Base-by-base conservation (phyloP, 2,329 filamentous ascomycete species). In the Colletotrichum agaves region DNA sequence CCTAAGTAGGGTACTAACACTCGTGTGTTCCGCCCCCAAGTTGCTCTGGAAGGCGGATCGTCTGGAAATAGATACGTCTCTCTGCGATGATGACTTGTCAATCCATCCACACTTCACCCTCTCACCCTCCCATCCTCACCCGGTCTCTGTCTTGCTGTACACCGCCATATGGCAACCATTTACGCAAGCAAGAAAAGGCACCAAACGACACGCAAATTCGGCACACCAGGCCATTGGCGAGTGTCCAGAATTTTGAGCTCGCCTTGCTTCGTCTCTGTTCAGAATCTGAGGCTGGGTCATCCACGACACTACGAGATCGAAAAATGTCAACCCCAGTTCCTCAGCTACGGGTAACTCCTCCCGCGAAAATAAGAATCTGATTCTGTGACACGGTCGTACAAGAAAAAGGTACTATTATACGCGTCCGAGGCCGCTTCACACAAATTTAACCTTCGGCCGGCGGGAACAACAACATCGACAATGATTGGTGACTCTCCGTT, bases 401-500 rank as follows among this genome's bases (percentile, higher is more conserved):
- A 60, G 41, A 59, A 39, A 47, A 58, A 67, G 64, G 47, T 37
- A n/a, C n/a, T n/a, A n/a, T n/a, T n/a, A 61, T 61, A 64, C 33
- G 52, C 64, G 64, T 64, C 64, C 64, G 64, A 62, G 64, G 47
- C 64, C 64, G 64, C 64, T 60, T 64, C 46, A 64, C 53, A 64
- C 64, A 59, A 64, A 53, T 64, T 67, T 64, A 67, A 67, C 60
- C 55, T 61, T 63, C 37, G 60, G 61, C 43, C 31, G 60, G 15
- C 56, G 41, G 63, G 58, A 67, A 69, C 61, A 72, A 69, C 61
- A 58, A 39, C 67, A 64, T 62, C 60, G 59, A 55, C 44, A 23
- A 41, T 67, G 61, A 69, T 71, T 73, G 64, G 69, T 53, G 62
- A 55, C 33, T 49, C 44, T 53, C 70, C 69, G 70, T 71, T 72